These are phyloP conservation scores for Globisporangium polare DNA, from an alignment of 352 stramenopile genomes.

Conservation along the genomic window DNA sequence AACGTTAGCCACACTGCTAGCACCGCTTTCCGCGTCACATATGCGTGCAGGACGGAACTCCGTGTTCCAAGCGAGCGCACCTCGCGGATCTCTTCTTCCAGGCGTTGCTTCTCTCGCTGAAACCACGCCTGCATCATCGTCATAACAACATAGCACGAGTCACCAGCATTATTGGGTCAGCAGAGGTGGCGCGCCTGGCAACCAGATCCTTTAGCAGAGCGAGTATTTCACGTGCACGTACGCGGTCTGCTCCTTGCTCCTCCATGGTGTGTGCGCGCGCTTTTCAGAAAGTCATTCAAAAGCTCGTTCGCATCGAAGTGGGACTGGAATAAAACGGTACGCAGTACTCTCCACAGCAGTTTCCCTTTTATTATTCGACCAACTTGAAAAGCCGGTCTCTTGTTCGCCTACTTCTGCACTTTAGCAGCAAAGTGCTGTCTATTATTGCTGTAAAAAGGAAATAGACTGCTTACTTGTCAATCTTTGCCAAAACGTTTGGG, in stretches of 20 bases:
- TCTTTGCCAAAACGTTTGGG: background rate
- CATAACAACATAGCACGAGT: background rate
- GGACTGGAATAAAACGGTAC: too few species aligned
- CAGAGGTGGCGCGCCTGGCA: background rate
- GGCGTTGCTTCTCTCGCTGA: conserved; percentile 53
- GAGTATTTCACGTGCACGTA: background rate
- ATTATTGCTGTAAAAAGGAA: background rate
- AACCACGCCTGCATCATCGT: conserved; percentile 50
- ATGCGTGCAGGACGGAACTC: background rate
- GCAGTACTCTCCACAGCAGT: too few species aligned
- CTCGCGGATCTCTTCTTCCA: conserved; percentile 74
- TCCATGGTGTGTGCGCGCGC: conserved; percentile 3
- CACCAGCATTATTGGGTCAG: background rate
- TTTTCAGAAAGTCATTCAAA: conserved; percentile 4
- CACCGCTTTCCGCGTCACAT: background rate
- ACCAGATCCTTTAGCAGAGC: background rate
- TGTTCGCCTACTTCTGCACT: too few species aligned
- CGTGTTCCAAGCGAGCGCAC: conserved; percentile 15
- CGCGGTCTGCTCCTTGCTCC: conserved; percentile 8
- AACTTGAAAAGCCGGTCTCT: too few species aligned
- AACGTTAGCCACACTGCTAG: background rate
- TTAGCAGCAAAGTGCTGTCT: too few species aligned
- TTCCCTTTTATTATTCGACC: too few species aligned
- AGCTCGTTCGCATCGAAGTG: background rate
- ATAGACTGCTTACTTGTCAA: background rate